Percentiles rank a stretch among this genome's conserved stretches.
phyloP scores from a whole-genome alignment of 2,329 filamentous ascomycete species.

The Fusarium gaditjirri region DNA sequence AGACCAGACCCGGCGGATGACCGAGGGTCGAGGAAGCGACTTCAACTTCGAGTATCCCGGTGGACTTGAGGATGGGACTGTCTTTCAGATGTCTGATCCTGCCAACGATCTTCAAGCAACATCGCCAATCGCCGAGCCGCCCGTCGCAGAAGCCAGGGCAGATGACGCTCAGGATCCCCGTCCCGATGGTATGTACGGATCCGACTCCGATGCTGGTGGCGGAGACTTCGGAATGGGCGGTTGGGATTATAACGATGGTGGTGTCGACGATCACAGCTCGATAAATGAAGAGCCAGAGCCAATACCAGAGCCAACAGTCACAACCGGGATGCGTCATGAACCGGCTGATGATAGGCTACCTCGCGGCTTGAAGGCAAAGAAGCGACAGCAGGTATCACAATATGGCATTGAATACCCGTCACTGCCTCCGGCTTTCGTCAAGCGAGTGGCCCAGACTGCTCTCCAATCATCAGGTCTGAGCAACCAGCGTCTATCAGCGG shows the following conservation, averaged over 20 bases:
- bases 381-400: constrained; percentile 66
- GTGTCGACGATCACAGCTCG: constrained; percentile 42
- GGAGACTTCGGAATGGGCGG: constrained; percentile 28
- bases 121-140: constrained; percentile 41
- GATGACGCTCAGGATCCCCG: constrained; percentile 24
- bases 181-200: constrained; percentile 25
- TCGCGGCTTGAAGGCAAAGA: constrained; percentile 42
- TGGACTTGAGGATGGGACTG: constrained; percentile 60
- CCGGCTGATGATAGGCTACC: constrained; percentile 25
- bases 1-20: constrained; percentile 54
- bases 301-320: constrained; percentile 16
- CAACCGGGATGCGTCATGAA: background rate
- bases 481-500: constrained; percentile 76
- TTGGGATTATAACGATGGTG: constrained; percentile 29
- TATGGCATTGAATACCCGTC: constrained; percentile 81
- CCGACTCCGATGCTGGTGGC: constrained; percentile 36
- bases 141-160: constrained; percentile 33
- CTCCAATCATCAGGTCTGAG: constrained; percentile 72
- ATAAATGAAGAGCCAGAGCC: constrained; percentile 33
- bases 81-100: constrained; percentile 59
- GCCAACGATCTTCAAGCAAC: constrained; percentile 44
- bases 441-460: constrained; percentile 77
- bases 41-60: constrained; percentile 63
- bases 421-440: constrained; percentile 78
- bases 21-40: constrained; percentile 59